Evolutionary conservation across 2,329 filamentous ascomycete genomes (phyloP), one percentile per base, ranked within the genome.

Genomic region (Pseudogymnoascus sp.): DNA sequence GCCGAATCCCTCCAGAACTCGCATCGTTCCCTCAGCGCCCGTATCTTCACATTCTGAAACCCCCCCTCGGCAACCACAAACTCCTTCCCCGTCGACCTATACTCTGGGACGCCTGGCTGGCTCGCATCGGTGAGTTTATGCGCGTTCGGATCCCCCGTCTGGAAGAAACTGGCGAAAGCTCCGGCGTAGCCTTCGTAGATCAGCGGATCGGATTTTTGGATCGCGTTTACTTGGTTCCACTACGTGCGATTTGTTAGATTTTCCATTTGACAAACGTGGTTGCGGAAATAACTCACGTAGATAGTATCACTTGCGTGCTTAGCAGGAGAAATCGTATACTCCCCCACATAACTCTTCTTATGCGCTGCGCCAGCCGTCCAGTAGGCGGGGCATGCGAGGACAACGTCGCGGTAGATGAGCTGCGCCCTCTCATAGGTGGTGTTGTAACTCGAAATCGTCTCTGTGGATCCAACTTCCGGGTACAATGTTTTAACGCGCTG

Each of bases 281-380:
- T n/a, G n/a, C n/a, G n/a, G n/a, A n/a, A n/a, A n/a, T n/a, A n/a
- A n/a, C n/a, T n/a, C n/a, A 84, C 81, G 70, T 82, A 86, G 49
- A 77, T 77, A 4, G 80, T 82, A 70, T 88, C 85, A 63, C 77
- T 81, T 0, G 79, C 84, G 70, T 87, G 84, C 64, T 78, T 82
- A 0, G 85, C 84, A 0, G 84, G 84, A 5, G 74, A 69, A 61
- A 86, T 86, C 0, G 80, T 82, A 67, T 87, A 87, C 70, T 88
- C 82, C 1, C 81, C 80, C 21, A 87, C 38, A 75, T 81, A 87
- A 2, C 81, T 77, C 1, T 75, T 75, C 14, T 71, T 71, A 0
- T 72, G 69, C 1, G 82, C 79, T 1, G 77, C 75, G 2, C 72
- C 72, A 0, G 80, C 76, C 65, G 82, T 76, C 85, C 84, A 88